Percentiles rank a stretch among this genome's conserved stretches.
Evolutionary conservation across 2,329 filamentous ascomycete species (phyloP).

Genomic region (Colletotrichum horii): DNA sequence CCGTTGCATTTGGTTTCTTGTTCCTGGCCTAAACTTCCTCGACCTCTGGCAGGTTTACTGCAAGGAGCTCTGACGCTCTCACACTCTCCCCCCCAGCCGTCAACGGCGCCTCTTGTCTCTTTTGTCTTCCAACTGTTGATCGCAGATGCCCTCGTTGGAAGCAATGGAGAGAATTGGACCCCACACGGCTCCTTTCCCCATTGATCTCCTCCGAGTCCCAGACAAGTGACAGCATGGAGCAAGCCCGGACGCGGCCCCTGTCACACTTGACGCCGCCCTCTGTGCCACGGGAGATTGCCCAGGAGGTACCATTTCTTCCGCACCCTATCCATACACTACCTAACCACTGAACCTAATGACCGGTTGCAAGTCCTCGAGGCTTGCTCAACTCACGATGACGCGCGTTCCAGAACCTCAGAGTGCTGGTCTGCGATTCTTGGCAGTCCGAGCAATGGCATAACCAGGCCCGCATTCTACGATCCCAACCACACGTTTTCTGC

Average conservation of each 20-base stretch:
- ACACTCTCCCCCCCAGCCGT: background rate
- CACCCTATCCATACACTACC: background rate
- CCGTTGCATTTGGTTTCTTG: background rate
- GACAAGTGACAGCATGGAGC: conserved; percentile 1
- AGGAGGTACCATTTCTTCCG: background rate
- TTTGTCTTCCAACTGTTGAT: background rate
- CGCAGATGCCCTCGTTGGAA: no score
- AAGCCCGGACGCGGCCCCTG: background rate
- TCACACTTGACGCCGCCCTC: background rate
- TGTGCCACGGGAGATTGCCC: background rate
- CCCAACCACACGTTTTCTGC: background rate
- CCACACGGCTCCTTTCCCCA: conserved; percentile 9
- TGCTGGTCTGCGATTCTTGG: background rate
- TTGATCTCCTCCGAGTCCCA: background rate
- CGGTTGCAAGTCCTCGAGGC: background rate
- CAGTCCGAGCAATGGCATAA: background rate
- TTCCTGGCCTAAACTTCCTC: background rate
- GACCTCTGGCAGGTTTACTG: background rate
- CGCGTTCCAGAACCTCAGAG: conserved; percentile 6
- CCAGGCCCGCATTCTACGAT: background rate
- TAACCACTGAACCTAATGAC: background rate
- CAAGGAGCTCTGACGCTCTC: background rate
- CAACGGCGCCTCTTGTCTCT: background rate
- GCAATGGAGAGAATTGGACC: background rate
- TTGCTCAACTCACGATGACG: background rate